Evolutionary conservation across 805 yeast genomes (phyloP).

Genomic region (Zygosaccharomyces bailii): DNA sequence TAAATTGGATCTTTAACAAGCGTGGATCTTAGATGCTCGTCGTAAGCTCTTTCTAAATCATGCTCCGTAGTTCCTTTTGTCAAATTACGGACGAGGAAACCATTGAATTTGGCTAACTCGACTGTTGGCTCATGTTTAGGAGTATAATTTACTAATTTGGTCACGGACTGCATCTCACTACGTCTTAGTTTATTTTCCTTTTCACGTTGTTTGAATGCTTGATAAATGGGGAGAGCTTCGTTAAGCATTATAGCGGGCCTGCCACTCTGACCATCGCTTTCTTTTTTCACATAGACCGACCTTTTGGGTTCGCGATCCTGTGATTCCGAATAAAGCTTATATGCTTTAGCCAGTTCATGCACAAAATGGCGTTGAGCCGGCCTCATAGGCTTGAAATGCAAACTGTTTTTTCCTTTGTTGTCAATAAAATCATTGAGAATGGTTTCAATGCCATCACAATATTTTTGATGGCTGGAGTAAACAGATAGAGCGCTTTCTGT

Average conservation of each 20-base stretch:
- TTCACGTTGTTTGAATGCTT: slow-evolving; percentile 40
- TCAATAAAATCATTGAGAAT: slow-evolving; percentile 49
- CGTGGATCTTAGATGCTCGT: slow-evolving; percentile 27
- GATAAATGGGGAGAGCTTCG: slow-evolving; percentile 42
- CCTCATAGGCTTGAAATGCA: slow-evolving; percentile 73
- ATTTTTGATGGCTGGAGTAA: slow-evolving; percentile 53
- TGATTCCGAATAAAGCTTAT: slow-evolving; percentile 59
- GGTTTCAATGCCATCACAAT: slow-evolving; percentile 67
- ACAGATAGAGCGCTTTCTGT: slow-evolving; percentile 45
- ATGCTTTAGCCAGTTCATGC: slow-evolving; percentile 62
- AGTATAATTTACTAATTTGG: slow-evolving; percentile 25
- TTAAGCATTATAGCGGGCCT: slow-evolving; percentile 25
- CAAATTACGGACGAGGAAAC: slow-evolving; percentile 51
- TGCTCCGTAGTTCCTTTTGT: slow-evolving; percentile 51
- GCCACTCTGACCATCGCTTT: slow-evolving; percentile 23
- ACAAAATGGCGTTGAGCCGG: slow-evolving; percentile 65
- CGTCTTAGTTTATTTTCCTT: slow-evolving; percentile 33
- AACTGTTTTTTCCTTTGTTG: slow-evolving; percentile 38
- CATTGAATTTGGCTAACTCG: slow-evolving; percentile 43
- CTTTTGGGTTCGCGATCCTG: slow-evolving; percentile 81
- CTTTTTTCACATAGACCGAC: slow-evolving; percentile 57
- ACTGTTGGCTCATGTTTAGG: slow-evolving; percentile 24
- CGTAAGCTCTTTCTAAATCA: slow-evolving; percentile 40
- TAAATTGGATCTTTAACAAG: slow-evolving; percentile 31
- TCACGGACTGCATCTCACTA: slow-evolving; percentile 27